A percentile compares a stretch with the other conserved stretches of the same genome.
These are phyloP conservation scores for Chloris gayana DNA, from an alignment of 176 grass and related monocot species.

Conservation along the genomic window DNA sequence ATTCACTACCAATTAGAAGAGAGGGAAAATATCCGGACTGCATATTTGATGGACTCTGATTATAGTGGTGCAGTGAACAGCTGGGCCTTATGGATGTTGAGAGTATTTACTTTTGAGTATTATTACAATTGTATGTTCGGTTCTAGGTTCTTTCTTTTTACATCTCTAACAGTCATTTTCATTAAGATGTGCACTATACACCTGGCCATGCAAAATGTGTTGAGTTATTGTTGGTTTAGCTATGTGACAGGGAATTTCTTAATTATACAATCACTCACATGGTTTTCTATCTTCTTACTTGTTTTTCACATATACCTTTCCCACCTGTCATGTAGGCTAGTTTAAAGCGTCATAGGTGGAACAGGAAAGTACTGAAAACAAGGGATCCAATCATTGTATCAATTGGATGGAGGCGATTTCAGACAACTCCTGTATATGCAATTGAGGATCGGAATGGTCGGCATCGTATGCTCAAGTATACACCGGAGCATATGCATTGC, in stretches of 20 bases:
- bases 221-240: neutral
- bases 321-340: slow-evolving; percentile 45
- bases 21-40: neutral
- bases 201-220: neutral
- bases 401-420: slow-evolving; percentile 89
- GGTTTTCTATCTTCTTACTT: neutral
- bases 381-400: slow-evolving; percentile 90
- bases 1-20: neutral
- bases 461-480: slow-evolving; percentile 98
- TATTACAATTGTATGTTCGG: neutral
- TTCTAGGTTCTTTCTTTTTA: neutral
- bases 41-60: slow-evolving; percentile 16
- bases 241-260: slow-evolving; percentile 8
- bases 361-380: slow-evolving; percentile 92
- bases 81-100: neutral
- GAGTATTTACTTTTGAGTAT: neutral
- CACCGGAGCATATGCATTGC: slow-evolving; percentile 98
- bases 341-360: slow-evolving; percentile 93
- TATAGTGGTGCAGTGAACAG: neutral
- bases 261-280: neutral
- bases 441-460: slow-evolving; percentile 88
- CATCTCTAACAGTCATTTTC: neutral
- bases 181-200: slow-evolving; percentile 21
- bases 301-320: slow-evolving; percentile 29
- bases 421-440: slow-evolving; percentile 88